phyloP scores from a whole-genome alignment of 257 asterid species.

The Coffea canephora region DNA sequence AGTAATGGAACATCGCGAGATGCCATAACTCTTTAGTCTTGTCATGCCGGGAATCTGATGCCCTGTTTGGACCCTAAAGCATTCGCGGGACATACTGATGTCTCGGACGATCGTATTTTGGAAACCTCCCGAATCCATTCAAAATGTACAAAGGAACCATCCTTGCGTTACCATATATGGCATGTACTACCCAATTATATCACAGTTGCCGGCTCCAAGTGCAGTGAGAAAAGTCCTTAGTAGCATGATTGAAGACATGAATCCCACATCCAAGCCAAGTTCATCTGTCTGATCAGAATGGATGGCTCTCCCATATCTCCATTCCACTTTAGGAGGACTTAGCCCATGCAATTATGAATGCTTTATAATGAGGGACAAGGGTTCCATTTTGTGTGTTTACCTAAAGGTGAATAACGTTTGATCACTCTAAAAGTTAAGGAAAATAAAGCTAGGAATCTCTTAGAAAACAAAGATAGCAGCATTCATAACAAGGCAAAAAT shows the following conservation, averaged over 20 bases:
- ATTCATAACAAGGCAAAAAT: neutral
- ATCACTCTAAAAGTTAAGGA: neutral
- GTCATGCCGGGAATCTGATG: neutral
- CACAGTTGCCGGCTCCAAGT: neutral
- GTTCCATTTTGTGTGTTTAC: neutral
- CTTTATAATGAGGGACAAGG: neutral
- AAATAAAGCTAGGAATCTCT: too few species aligned
- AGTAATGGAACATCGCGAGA: too few species aligned
- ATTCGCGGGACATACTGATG: neutral
- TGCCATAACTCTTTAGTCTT: neutral
- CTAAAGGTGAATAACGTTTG: neutral
- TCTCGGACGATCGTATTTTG: neutral
- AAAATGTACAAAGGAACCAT: neutral
- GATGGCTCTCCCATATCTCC: neutral
- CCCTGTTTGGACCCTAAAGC: neutral
- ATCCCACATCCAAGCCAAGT: neutral
- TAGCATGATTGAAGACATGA: constrained; percentile 17
- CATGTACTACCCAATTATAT: neutral
- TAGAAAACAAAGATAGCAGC: neutral
- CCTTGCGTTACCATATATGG: neutral
- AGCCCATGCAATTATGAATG: neutral
- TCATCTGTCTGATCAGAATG: neutral
- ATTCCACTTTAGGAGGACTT: neutral
- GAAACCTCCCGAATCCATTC: neutral
- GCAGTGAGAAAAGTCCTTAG: neutral